Evolutionary conservation across 108 stramenopile genomes (phyloP), one percentile per base, ranked within the genome.

Genomic region (Hondaea fermentalgiana): DNA sequence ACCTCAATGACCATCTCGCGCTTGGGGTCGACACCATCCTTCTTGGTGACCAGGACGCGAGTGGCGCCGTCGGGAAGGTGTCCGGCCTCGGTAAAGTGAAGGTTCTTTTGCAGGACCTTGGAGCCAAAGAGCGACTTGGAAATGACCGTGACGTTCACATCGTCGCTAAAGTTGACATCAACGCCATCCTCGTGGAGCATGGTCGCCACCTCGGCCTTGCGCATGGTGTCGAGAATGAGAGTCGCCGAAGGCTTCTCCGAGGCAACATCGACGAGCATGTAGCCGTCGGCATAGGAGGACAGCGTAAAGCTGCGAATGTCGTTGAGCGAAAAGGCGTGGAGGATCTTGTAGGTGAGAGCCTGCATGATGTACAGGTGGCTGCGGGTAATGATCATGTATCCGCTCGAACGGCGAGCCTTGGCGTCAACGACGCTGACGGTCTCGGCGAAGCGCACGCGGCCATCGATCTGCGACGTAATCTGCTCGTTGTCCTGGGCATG

Each of bases 201-300:
- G 51, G 76, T 83, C 23, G 51, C 76, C 8, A 83, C 28, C 76
- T 83, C 76, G 19, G 76, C 76, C 76, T 83, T 83, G 51, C 76
- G 76, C 76, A 83, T 53, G 51, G 23, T 83, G 23, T 83, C 76
- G 49, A 83, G 51, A 28, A 83, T 8, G 76, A 53, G 12, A 45
- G 76, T 83, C 17, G 45, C 23, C 76, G 19, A 23, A 12, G 4
- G 76, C 23, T 83, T 83, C 51, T 83, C 76, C 19, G 49, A 21
- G 25, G 12, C 6, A 23, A 83, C 3, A 28, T 83, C 76, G 45
- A 83, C n/a, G 49, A 23, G 43, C 76, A 83, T 83, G 5, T 28
- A 83, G n/a, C 76, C 76, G 51, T 83, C 76, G n/a, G 76, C 76
- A 23, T 53, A 83, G 1, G 76, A 53, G 76, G 49, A 53, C 49